These are phyloP conservation scores for Ensete ventricosum DNA, from an alignment of 176 grass and related monocot genomes.

Conservation along the genomic window DNA sequence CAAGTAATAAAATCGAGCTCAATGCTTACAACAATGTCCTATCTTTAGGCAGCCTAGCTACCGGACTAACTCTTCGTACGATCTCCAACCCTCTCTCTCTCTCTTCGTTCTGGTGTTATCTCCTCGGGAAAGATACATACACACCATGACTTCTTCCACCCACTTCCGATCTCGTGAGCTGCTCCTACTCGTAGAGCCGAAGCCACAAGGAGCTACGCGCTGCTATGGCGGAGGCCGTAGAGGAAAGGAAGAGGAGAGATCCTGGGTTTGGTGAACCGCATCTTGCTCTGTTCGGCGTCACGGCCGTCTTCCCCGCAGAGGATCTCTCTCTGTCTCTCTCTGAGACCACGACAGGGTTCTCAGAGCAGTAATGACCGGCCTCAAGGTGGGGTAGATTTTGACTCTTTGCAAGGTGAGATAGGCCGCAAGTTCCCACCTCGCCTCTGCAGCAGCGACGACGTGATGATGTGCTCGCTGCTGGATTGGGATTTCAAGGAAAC, in stretches of 20 bases:
- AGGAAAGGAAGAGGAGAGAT: background rate
- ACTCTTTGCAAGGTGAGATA: no score
- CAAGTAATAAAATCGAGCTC: background rate
- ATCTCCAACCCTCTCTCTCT: background rate
- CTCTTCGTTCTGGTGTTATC: background rate
- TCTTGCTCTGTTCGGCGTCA: background rate
- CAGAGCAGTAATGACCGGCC: no score
- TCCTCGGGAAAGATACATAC: background rate
- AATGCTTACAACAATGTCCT: conserved; percentile 3
- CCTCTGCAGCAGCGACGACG: no score
- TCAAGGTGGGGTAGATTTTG: no score
- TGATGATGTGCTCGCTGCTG: no score
- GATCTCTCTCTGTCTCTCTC: no score
- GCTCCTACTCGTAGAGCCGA: background rate
- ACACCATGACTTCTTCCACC: background rate
- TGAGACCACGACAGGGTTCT: no score
- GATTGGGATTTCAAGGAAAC: no score
- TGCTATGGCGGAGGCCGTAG: background rate
- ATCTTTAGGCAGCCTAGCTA: background rate
- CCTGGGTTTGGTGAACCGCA: background rate
- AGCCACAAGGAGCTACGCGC: no score
- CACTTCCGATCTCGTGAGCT: background rate
- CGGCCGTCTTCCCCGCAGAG: background rate
- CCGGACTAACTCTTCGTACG: background rate
- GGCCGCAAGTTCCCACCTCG: no score